Conservation (phyloP, 2,329 filamentous ascomycete genomes). For the Monilinia aucupariae region DNA sequence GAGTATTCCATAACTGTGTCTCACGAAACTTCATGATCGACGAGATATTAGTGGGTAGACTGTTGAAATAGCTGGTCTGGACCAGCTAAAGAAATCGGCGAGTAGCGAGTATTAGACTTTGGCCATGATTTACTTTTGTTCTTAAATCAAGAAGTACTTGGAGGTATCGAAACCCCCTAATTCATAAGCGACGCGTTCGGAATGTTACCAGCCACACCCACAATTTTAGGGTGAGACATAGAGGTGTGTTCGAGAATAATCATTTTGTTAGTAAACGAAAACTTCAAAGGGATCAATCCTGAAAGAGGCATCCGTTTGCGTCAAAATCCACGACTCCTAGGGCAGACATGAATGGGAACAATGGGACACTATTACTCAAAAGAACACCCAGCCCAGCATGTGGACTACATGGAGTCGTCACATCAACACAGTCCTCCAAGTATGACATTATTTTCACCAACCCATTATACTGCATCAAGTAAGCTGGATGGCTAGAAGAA, state of each 20-base stretch:
- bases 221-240: not conserved
- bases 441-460: not conserved
- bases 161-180: not conserved
- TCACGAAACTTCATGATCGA: not conserved
- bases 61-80: not conserved
- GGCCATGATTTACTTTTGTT: not conserved
- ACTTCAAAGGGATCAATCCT: not conserved
- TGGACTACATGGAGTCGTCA: not conserved
- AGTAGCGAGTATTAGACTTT: not conserved
- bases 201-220: conserved; percentile 1
- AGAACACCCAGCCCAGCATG: not conserved
- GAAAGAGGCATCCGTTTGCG: not conserved
- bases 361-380: not conserved
- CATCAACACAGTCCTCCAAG: not conserved
- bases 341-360: not conserved
- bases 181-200: conserved; percentile 7
- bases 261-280: not conserved
- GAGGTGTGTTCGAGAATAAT: not conserved
- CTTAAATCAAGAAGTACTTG: not conserved
- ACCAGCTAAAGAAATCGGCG: not conserved
- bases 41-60: too few relatives aligned
- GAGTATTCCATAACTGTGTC: not conserved
- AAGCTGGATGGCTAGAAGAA: conserved; percentile 1
- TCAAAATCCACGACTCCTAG: not conserved
- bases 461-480: not conserved